Evolutionary conservation across 2,329 filamentous ascomycete genomes (phyloP), one percentile per base, ranked within the genome.

Genomic region (Colletotrichum euphorbiae): DNA sequence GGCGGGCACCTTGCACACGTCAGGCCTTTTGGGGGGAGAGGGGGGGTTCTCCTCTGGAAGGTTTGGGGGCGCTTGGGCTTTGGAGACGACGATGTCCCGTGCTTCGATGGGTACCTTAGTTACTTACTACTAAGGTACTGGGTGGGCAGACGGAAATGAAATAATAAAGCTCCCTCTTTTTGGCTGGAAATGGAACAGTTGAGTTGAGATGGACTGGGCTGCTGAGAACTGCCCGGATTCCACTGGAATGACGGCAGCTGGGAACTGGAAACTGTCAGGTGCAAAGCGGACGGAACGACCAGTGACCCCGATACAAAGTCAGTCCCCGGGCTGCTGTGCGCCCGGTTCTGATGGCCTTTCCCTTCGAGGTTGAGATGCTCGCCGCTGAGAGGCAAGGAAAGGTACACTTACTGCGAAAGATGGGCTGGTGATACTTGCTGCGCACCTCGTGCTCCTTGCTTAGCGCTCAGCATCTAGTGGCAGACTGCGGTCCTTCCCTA

Each of bases 1-100:
- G 66, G 40, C 48, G 54, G 48, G 33, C 40, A 57, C 57, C 40
- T 42, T 51, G 67, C 67, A 57, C 56, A 70, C 63, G 67, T 70
- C 67, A 70, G 58, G 67, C 62, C 15, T 46, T 61, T 43, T 24
- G 24, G 24, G 21, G 21, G 21, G 21, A 24, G 21, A 4, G 28
- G 28, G 28, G 28, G 28, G 21, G 21, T 24, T 8, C 28, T 28
- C 21, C 21, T 28, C 28, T 28, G 28, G 28, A 28, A 28, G 7
- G 28, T 28, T 28, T 28, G 28, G 28, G 28, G 28, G 7, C 28
- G 28, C 28, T 28, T 28, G 28, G 28, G 28, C 28, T 28, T 28
- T 28, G 28, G 24, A 28, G 28, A 28, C 28, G 28, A 28, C 28
- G 7, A n/a, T n/a, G n/a, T n/a, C n/a, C n/a, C n/a, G 24, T 24